phyloP scores from a whole-genome alignment of 192 early-diverging fungal species.

The Rhizoclosmatium sp. region DNA sequence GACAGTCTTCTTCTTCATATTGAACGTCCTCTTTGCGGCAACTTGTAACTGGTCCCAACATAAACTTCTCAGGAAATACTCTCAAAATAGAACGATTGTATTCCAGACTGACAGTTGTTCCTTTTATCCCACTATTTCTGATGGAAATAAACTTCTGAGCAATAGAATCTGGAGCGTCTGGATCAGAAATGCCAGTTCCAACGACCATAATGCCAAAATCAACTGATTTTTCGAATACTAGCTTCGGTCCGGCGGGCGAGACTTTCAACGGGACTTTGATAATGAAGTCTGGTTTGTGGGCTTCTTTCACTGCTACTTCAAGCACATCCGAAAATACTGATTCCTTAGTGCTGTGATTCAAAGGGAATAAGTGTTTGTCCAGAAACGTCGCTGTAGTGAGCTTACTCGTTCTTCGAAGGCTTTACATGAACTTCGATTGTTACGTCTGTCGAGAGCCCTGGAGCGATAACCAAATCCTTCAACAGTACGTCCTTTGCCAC shows the following conservation, averaged over 20 bases:
- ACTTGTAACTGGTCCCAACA: not conserved
- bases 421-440: slow-evolving; percentile 35
- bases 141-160: slow-evolving; percentile 1
- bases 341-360: not conserved
- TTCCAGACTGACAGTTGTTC: slow-evolving; percentile 1
- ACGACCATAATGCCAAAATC: slow-evolving; percentile 53
- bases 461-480: slow-evolving; percentile 35
- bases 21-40: not conserved
- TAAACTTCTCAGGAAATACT: not conserved
- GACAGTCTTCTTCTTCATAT: not conserved
- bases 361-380: not conserved
- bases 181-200: not conserved
- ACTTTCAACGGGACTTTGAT: slow-evolving; percentile 45
- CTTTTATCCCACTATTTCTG: slow-evolving; percentile 7
- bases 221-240: slow-evolving; percentile 37
- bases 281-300: slow-evolving; percentile 13
- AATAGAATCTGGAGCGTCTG: not conserved
- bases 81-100: slow-evolving; percentile 18
- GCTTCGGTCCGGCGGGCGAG: slow-evolving; percentile 37
- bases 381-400: too few relatives aligned
- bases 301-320: slow-evolving; percentile 35
- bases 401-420: not conserved
- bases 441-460: slow-evolving; percentile 41
- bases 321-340: slow-evolving; percentile 25
- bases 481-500: slow-evolving; percentile 28